Evolutionary conservation across 257 asterid species (phyloP).

Genomic region (Leonotis leonurus): DNA sequence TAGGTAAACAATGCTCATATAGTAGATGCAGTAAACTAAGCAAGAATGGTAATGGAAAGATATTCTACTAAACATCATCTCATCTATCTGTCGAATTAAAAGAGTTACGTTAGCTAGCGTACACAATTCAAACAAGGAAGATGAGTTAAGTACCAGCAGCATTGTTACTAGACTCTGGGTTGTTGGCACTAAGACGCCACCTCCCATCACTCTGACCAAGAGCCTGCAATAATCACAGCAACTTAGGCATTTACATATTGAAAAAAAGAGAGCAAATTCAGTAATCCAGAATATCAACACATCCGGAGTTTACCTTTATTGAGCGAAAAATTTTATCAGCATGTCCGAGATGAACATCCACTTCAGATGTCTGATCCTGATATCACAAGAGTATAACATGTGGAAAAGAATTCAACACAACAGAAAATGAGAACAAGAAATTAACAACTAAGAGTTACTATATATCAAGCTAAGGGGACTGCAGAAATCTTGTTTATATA

Average conservation of each 20-base stretch:
- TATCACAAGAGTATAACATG: constrained; percentile 14
- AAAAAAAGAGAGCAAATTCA: constrained; percentile 9
- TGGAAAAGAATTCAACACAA: constrained; percentile 4
- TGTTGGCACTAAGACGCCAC: constrained; percentile 82
- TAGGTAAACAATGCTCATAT: neutral
- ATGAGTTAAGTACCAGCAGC: constrained; percentile 67
- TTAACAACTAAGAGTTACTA: neutral
- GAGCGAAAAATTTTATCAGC: constrained; percentile 65
- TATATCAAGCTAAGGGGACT: neutral
- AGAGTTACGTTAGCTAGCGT: constrained; percentile 9
- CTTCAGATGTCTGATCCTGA: constrained; percentile 67
- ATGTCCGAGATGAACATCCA: constrained; percentile 58
- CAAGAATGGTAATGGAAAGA: neutral
- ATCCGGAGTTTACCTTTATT: constrained; percentile 50
- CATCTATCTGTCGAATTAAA: neutral
- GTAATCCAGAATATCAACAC: constrained; percentile 2
- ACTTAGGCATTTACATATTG: constrained; percentile 13
- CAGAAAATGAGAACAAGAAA: neutral
- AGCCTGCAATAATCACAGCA: constrained; percentile 45
- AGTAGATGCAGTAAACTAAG: constrained; percentile 2
- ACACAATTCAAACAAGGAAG: neutral
- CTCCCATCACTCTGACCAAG: constrained; percentile 99
- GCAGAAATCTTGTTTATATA: neutral
- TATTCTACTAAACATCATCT: neutral
- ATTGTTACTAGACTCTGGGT: constrained; percentile 74